Percentiles rank a stretch among this genome's conserved stretches.
phyloP scores from a whole-genome alignment of 2,329 filamentous ascomycete species.

The Fusarium coffeatum region DNA sequence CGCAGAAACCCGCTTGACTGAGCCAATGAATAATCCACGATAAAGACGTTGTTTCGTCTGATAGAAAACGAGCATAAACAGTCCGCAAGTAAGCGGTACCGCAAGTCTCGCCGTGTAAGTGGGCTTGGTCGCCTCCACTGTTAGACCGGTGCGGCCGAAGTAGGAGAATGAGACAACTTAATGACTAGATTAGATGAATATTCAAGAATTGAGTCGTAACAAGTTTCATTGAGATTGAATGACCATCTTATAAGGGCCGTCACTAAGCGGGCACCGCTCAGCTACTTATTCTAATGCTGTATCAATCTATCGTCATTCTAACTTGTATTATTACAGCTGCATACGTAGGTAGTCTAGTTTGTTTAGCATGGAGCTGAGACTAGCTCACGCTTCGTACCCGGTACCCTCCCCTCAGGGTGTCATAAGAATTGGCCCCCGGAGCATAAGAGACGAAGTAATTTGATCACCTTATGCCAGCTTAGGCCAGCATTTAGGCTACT shows the following conservation, averaged over 20 bases:
- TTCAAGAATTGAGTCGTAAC: not conserved
- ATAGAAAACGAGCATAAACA: not conserved
- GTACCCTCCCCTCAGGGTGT: no score
- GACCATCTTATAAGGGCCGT: not conserved
- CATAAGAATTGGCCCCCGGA: no score
- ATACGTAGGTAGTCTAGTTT: constrained; percentile 18
- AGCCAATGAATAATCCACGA: not conserved
- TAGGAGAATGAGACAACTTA: not conserved
- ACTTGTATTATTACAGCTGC: not conserved
- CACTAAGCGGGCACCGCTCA: constrained; percentile 17
- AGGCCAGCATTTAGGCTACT: no score
- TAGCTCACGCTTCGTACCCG: not conserved
- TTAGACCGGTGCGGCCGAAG: not conserved
- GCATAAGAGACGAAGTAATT: no score
- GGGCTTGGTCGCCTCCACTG: constrained; percentile 24
- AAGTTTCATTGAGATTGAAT: not conserved
- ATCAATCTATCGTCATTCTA: constrained; percentile 30
- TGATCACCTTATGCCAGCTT: no score
- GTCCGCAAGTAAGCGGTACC: constrained; percentile 15
- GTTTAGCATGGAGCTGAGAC: not conserved
- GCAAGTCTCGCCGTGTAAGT: constrained; percentile 34
- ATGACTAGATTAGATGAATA: not conserved
- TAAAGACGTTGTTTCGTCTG: not conserved
- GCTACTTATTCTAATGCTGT: constrained; percentile 10
- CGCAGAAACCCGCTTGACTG: not conserved